phyloP scores from a whole-genome alignment of 768 basidiomycete species.

The Amanita phalloides region DNA sequence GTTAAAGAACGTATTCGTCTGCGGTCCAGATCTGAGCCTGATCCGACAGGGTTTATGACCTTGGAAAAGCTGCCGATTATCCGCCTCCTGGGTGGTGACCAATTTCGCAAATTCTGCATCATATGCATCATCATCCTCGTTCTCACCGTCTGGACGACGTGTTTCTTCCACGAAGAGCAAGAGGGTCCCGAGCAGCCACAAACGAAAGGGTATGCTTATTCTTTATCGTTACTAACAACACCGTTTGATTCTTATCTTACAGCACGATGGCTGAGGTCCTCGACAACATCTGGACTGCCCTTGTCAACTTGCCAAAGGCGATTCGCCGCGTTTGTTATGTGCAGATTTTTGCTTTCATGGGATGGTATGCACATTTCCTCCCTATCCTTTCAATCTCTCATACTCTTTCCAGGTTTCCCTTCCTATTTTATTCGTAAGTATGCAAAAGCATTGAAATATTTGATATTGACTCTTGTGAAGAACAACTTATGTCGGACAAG shows the following conservation, averaged over 20 bases:
- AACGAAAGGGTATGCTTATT: slow-evolving; percentile 25
- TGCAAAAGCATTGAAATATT: background rate
- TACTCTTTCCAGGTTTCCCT: slow-evolving; percentile 64
- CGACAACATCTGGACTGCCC: slow-evolving; percentile 64
- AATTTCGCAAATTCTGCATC: slow-evolving; percentile 95
- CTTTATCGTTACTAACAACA: background rate
- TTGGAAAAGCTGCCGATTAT: slow-evolving; percentile 72
- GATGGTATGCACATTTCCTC: slow-evolving; percentile 46
- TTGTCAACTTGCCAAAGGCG: slow-evolving; percentile 68
- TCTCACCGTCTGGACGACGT: slow-evolving; percentile 80
- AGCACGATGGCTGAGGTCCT: slow-evolving; percentile 67
- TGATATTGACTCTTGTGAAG: slow-evolving; percentile 22
- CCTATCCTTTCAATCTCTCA: background rate
- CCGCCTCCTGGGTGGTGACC: slow-evolving; percentile 73
- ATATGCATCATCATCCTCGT: slow-evolving; percentile 73
- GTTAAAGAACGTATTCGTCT: slow-evolving; percentile 10
- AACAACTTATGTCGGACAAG: slow-evolving; percentile 89
- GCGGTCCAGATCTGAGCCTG: slow-evolving; percentile 6
- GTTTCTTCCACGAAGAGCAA: slow-evolving; percentile 75
- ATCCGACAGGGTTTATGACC: slow-evolving; percentile 68
- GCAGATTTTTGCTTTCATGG: slow-evolving; percentile 94
- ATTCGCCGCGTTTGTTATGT: slow-evolving; percentile 87
- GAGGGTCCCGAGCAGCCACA: slow-evolving; percentile 36
- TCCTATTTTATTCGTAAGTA: slow-evolving; percentile 80
- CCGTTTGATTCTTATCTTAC: slow-evolving; percentile 9